Conservation (phyloP, 176 grass and related monocot genomes). For the Musa acuminata region DNA sequence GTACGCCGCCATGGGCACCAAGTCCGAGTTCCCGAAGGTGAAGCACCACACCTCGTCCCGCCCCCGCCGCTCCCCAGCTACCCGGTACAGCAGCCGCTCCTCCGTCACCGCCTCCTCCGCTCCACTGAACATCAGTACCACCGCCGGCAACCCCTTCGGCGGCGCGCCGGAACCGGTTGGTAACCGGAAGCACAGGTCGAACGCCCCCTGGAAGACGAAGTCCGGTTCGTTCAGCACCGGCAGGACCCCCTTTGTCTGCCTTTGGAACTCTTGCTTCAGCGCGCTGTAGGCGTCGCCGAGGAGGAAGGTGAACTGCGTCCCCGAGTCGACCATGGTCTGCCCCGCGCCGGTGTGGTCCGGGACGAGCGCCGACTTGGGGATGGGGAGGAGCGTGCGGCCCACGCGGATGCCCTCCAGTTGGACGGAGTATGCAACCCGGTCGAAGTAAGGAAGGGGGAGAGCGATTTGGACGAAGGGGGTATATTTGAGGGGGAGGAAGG, state of each 20-base stretch:
- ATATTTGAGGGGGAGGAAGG: constrained; percentile 81
- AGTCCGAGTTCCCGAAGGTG: constrained; percentile 87
- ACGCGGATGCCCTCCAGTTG: constrained; percentile 85
- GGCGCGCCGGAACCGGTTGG: constrained; percentile 25
- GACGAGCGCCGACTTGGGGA: constrained; percentile 53
- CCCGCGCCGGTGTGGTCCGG: constrained; percentile 93
- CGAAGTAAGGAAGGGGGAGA: constrained; percentile 82
- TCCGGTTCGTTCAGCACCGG: constrained; percentile 34
- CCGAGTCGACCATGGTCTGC: constrained; percentile 96
- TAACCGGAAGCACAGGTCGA: constrained; percentile 75
- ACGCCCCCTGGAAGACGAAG: constrained; percentile 70
- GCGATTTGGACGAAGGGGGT: constrained; percentile 62
- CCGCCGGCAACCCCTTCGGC: constrained; percentile 26
- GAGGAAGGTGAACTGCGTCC: constrained; percentile 96
- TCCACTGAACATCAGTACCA: constrained; percentile 58
- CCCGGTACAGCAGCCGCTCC: constrained; percentile 74
- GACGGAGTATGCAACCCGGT: constrained; percentile 84
- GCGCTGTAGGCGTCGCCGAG: constrained; percentile 63
- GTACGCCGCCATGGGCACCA: constrained; percentile 77
- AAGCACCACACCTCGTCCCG: constrained; percentile 73
- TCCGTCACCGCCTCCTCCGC: constrained; percentile 59
- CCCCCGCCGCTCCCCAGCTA: constrained; percentile 47
- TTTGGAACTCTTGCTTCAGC: constrained; percentile 53
- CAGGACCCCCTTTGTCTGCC: constrained; percentile 39
- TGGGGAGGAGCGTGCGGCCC: constrained; percentile 34